Evolutionary conservation across 2,329 filamentous ascomycete species (phyloP), one percentile per base, ranked within the genome.

Genomic region (Aspergillus ochraceoroseus): DNA sequence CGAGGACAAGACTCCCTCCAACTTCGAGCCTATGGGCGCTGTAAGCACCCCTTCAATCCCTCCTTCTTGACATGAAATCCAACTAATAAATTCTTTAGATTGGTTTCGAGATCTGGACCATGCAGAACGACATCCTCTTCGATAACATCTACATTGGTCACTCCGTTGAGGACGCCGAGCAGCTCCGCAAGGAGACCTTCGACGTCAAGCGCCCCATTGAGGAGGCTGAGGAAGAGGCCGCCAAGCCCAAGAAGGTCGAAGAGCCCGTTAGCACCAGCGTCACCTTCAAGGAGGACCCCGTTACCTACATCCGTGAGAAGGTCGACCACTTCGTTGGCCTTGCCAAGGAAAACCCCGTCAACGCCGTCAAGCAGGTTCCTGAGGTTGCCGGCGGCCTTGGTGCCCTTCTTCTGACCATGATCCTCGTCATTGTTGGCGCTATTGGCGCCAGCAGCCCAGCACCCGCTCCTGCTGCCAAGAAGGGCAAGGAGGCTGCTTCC

Each of bases 71-170:
- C 7, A 8, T 11, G 14, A 17, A n/a, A 14, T 18, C 8, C 28
- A 27, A 38, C 38, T 46, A 44, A 49, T 20, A 13, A 23, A 15
- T 18, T 6, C 20, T 41, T 32, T 61, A 88, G 85, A 89, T 96
- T 72, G 92, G 92, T 58, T 96, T 96, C 62, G 92, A 98, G 72
- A 90, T 98, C 73, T 98, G 92, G 92, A 96, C 92, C 60, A 98
- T 98, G 92, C 90, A 95, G 73, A 94, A 82, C 67, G 85, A 95
- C 64, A 96, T 98, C 58, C 83, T 95, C 60, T 96, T 98, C 61
- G 87, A 96, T 80, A 98, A 98, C 82, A 94, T 98, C 76, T 98
- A 96, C 80, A 88, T 98, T 66, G 92, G 92, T 51, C 92, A 98
- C 81, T 96, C 90, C 13, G 67, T 92, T 55, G 87, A 87, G 63